Evolutionary conservation across 2,329 filamentous ascomycete genomes (phyloP).

Genomic region (Cadophora malorum): DNA sequence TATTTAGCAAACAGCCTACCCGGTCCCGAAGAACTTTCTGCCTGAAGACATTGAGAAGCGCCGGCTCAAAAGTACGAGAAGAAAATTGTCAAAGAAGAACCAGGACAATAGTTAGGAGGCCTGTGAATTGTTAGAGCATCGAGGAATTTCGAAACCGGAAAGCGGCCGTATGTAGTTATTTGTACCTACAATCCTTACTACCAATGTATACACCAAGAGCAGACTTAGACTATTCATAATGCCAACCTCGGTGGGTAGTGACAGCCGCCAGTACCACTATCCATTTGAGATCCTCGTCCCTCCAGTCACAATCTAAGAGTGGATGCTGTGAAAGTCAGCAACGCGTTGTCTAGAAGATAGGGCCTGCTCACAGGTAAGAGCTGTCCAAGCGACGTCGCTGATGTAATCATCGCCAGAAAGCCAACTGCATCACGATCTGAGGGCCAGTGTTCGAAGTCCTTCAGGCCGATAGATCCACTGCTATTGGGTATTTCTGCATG

Average conservation of each 20-base stretch:
- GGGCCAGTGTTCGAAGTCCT: constrained; percentile 19
- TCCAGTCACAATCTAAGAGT: constrained; percentile 20
- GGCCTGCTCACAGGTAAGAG: constrained; percentile 10
- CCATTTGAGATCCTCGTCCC: constrained; percentile 12
- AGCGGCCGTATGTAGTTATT: no score
- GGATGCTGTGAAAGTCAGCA: constrained; percentile 12
- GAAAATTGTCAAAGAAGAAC: no score
- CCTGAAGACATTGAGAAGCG: constrained; percentile 27
- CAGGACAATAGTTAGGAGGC: no score
- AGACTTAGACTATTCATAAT: constrained; percentile 10
- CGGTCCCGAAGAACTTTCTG: constrained; percentile 29
- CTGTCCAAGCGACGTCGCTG: constrained; percentile 20
- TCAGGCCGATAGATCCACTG: constrained; percentile 16
- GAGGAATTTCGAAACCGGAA: no score
- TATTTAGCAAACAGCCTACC: constrained; percentile 28
- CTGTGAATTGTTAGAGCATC: no score
- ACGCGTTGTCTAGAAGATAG: background rate
- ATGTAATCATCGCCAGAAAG: constrained; percentile 21
- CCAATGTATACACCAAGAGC: background rate
- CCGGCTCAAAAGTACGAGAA: background rate
- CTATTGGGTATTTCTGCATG: constrained; percentile 23
- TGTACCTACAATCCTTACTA: no score
- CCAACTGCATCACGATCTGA: constrained; percentile 16
- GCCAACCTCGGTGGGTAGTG: constrained; percentile 20
- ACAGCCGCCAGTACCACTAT: constrained; percentile 17